Evolutionary conservation across 257 asterid species (phyloP).

Genomic region (Linderniella brevidens): DNA sequence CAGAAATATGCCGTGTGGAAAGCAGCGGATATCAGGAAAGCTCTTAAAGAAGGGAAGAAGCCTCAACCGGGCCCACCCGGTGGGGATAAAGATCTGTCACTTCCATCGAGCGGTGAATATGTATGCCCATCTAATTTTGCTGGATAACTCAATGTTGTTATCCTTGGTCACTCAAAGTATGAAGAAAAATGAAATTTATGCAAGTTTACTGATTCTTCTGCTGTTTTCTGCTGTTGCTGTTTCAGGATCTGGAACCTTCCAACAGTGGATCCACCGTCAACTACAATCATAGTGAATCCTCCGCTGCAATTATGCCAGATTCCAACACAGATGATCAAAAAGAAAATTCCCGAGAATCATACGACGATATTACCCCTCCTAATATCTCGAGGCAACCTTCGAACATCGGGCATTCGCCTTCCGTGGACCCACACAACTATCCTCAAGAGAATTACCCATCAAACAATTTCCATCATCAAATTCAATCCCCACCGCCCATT

Average conservation of each 20-base stretch:
- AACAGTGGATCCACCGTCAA: slow-evolving; percentile 15
- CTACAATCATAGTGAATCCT: slow-evolving; percentile 11
- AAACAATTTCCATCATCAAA: slow-evolving; percentile 22
- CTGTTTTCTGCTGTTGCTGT: slow-evolving; percentile 3
- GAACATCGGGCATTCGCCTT: slow-evolving; percentile 19
- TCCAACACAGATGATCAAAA: slow-evolving; percentile 14
- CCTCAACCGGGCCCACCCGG: slow-evolving; percentile 98
- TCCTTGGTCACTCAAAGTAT: background rate
- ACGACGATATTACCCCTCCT: slow-evolving; percentile 22
- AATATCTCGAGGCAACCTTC: slow-evolving; percentile 24
- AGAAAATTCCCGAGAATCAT: too few species aligned
- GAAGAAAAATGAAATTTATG: background rate
- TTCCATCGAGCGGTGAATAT: slow-evolving; percentile 31
- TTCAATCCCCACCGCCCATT: slow-evolving; percentile 28
- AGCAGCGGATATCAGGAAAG: slow-evolving; percentile 97
- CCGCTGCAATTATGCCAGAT: slow-evolving; percentile 13
- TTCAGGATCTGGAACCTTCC: slow-evolving; percentile 44
- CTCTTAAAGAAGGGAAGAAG: slow-evolving; percentile 87
- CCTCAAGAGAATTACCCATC: slow-evolving; percentile 14
- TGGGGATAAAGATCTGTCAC: slow-evolving; percentile 41
- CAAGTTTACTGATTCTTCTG: background rate
- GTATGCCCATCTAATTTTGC: slow-evolving; percentile 18
- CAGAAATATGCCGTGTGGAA: slow-evolving; percentile 97
- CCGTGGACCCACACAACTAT: slow-evolving; percentile 18
- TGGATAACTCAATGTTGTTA: background rate